Evolutionary conservation across 2,329 filamentous ascomycete species (phyloP).

Genomic region (Cryphonectria japonica): DNA sequence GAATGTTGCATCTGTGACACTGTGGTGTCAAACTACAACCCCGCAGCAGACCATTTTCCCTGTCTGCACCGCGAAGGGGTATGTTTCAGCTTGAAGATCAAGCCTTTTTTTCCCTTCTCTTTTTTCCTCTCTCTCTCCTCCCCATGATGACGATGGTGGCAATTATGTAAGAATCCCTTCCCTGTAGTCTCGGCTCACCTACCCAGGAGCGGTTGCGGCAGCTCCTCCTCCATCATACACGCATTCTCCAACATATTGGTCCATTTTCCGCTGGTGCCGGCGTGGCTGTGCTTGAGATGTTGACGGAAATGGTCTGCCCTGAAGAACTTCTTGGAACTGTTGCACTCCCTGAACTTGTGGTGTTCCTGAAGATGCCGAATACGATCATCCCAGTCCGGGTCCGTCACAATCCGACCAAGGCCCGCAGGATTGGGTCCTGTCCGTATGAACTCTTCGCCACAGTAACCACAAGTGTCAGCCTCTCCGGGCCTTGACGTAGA

Average conservation of each 20-base stretch:
- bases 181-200: conserved; percentile 20
- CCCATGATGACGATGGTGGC: neutral
- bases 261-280: conserved; percentile 96
- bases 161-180: neutral
- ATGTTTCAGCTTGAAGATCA: neutral
- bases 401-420: conserved; percentile 60
- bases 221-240: conserved; percentile 90
- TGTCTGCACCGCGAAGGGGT: neutral
- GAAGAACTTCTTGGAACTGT: conserved; percentile 97
- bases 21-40: neutral
- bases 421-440: conserved; percentile 45
- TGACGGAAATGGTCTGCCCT: conserved; percentile 97
- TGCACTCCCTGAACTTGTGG: conserved; percentile 98
- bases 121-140: too few relatives aligned
- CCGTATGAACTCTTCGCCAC: conserved; percentile 82
- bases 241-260: conserved; percentile 97
- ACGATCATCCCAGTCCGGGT: conserved; percentile 85
- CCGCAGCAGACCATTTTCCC: neutral
- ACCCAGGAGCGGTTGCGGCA: conserved; percentile 49
- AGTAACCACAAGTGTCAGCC: conserved; percentile 89
- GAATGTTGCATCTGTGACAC: conserved; percentile 2
- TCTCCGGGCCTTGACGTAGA: conserved; percentile 69
- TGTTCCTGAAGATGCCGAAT: conserved; percentile 85
- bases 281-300: conserved; percentile 96
- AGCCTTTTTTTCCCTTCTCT: neutral